These are phyloP conservation scores for Pseudogymnoascus sp. DNA, from an alignment of 2,329 filamentous ascomycete genomes.

Conservation along the genomic window DNA sequence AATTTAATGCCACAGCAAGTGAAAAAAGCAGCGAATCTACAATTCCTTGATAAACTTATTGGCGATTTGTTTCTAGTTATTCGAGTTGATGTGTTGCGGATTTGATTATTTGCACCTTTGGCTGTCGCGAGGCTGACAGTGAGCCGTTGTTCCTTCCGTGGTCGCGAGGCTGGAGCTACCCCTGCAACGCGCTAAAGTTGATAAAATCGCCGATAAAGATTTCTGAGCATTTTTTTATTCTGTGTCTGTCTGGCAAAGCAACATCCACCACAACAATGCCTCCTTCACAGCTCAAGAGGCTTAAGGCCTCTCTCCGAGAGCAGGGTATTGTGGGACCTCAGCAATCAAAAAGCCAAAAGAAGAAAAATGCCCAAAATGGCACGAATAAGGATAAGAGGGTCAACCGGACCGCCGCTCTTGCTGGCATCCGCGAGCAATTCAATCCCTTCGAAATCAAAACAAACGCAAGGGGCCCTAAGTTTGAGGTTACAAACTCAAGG, in stretches of 20 bases:
- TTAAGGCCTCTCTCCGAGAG: constrained; percentile 83
- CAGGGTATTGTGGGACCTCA: constrained; percentile 86
- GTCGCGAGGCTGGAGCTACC: constrained; percentile 7
- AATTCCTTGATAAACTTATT: background rate
- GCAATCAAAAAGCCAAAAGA: constrained; percentile 91
- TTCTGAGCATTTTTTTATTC: constrained; percentile 20
- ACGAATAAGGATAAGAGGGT: constrained; percentile 64
- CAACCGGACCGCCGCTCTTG: constrained; percentile 68
- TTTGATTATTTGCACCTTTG: background rate
- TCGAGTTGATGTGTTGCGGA: background rate
- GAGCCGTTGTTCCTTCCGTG: background rate
- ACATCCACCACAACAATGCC: constrained; percentile 54
- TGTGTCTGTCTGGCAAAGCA: constrained; percentile 5
- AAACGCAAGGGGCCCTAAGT: constrained; percentile 69
- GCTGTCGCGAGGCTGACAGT: background rate
- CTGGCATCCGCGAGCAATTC: constrained; percentile 87
- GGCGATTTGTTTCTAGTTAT: background rate
- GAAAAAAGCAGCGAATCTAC: background rate
- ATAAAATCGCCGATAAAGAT: constrained; percentile 6
- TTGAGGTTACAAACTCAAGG: constrained; percentile 68
- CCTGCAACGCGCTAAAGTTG: constrained; percentile 2
- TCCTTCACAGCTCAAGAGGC: constrained; percentile 89
- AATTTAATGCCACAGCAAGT: background rate
- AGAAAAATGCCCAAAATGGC: constrained; percentile 60
- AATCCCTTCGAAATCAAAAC: constrained; percentile 96